Evolutionary conservation across 257 asterid genomes (phyloP), one percentile per base, ranked within the genome.

Genomic region (Marsdenia floribunda): DNA sequence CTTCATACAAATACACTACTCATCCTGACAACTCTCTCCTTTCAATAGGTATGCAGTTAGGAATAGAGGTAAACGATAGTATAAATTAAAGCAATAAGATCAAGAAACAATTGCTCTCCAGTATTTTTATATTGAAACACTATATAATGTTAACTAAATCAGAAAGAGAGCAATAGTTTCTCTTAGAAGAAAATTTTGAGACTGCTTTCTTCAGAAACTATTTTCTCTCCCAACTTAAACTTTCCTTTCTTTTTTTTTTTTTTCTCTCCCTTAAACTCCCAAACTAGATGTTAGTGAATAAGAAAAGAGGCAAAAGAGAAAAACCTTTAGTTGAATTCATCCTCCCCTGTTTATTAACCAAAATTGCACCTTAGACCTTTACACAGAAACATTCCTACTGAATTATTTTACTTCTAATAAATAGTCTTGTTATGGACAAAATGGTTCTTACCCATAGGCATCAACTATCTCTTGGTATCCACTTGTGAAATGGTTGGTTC

Each of bases 391-490:
- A 19, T 66, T 66, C 22, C 29, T 21, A 35, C 71, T 15, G 44
- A 66, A 18, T 49, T 66, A 15, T 38, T 66, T 37, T 21, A 18
- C 33, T 21, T 66, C 52, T 29, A 38, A 8, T 29, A 38, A 8
- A 66, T 29, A 4, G 40, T 44, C 49, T 44, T 44, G 11, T 44
- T 44, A 33, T 38, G 42, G 33, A 66, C 16, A 38, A 18, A 2
- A 59, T 66, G 63, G 57, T 33, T 79, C 93, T 88, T 84, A 92
- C 99, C 99, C 99, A 73, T 95, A 95, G 52, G 99, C 99, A 88
- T 95, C 97, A 78, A 95, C 98, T 86, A 95, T 88, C 87, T 92
- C 99, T 83, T 95, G 99, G 83, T 87, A 95, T 68, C 96, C 92
- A 81, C 79, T 86, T 15, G 99, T 95, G 75, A 95, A 91, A 69